Base-by-base conservation (phyloP, 176 grass and related monocot genomes). In the Hyparrhenia diplandra region DNA sequence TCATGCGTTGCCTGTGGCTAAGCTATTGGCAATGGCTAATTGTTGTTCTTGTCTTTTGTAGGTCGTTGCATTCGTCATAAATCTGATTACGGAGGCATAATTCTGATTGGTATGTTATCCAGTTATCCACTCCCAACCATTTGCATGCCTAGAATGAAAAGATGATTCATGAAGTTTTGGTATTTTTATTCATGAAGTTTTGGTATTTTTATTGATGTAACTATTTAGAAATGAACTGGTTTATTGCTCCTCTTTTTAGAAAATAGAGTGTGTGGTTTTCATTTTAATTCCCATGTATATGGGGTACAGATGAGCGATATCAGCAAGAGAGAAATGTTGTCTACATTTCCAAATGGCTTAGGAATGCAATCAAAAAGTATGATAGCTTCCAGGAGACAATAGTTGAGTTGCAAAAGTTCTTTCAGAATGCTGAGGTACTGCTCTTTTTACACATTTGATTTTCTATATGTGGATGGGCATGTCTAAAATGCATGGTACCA, bases 51-150 rank as follows among this genome's bases (percentile, higher is more conserved):
- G 3, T 32, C 71, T 66, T 75, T 89, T 80, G 13, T 83, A 98
- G 95, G 95, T 86, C 92, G 92, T 57, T 98, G 95, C 61, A 94
- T 98, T 83, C 88, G 95, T 20, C 95, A 98, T 77, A 98, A 87
- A 88, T 93, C 84, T 73, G 95, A 98, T 76, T 98, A 94, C 9
- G 95, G 95, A 79, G 92, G 90, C 67, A 98, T 94, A 86, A 94
- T 98, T 88, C 83, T 98, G 59, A 89, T 98, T 59, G 95, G 95
- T 98, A 87, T 46, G 82, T 70, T 54, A 52, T 74, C 32, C 16
- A 40, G 75, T 74, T 52, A 61, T 73, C 41, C 25, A 42, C 13
- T 55, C 51, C 30, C 25, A 76, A 57, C 31, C 52, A 60, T 76
- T 85, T 72, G 41, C 65, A 72, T 82, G 39, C 31, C 42, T 46